phyloP scores from a whole-genome alignment of 192 early-diverging fungal species.

The Coemansia sp. region DNA sequence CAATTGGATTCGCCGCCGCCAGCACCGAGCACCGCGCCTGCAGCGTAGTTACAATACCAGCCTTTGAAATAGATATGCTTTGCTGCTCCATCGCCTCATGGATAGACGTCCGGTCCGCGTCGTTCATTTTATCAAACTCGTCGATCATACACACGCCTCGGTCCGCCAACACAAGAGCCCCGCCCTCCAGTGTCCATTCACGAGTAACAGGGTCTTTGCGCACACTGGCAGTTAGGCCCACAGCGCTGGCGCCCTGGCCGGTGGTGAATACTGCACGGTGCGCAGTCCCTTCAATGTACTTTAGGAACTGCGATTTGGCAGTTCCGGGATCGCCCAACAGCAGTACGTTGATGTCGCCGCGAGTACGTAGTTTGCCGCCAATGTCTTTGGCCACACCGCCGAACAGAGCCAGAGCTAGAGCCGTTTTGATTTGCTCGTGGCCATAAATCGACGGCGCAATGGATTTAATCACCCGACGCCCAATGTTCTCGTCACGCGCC shows the following conservation, averaged over 20 bases:
- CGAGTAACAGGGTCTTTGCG: conserved; percentile 70
- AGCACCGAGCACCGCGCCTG: conserved; percentile 78
- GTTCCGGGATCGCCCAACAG: conserved; percentile 78
- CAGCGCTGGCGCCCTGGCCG: conserved; percentile 71
- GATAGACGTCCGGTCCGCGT: conserved; percentile 70
- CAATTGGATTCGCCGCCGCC: conserved; percentile 77
- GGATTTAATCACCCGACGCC: conserved; percentile 77
- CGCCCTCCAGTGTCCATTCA: conserved; percentile 82
- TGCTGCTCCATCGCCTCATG: conserved; percentile 88
- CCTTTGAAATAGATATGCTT: conserved; percentile 77
- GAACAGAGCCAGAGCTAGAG: conserved; percentile 67
- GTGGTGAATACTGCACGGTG: conserved; percentile 74
- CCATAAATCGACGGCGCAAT: conserved; percentile 74
- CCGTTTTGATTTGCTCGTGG: conserved; percentile 67
- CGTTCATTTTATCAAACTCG: conserved; percentile 77
- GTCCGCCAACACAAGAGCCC: conserved; percentile 77
- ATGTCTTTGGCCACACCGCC: conserved; percentile 65
- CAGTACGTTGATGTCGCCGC: conserved; percentile 73
- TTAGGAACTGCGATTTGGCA: conserved; percentile 79
- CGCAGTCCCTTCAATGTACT: conserved; percentile 63
- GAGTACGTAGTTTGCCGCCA: conserved; percentile 59
- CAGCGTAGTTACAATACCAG: conserved; percentile 75
- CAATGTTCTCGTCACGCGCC: conserved; percentile 59
- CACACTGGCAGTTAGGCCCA: conserved; percentile 74
- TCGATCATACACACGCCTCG: conserved; percentile 80